phyloP scores from a whole-genome alignment of 2,329 filamentous ascomycete species.

The Fusarium concolor region DNA sequence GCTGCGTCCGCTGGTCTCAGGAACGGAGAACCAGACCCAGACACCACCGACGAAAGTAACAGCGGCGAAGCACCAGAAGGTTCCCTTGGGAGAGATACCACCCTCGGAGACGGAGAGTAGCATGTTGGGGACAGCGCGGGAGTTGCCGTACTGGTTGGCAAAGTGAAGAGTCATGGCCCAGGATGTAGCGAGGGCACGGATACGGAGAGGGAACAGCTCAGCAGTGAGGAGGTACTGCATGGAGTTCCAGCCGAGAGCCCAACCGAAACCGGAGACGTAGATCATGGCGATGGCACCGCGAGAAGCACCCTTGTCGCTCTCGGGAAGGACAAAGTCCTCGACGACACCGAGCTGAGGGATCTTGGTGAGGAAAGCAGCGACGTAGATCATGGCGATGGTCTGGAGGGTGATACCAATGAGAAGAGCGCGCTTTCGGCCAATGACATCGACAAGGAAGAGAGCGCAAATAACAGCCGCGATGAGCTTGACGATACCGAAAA shows the following conservation, averaged over 20 bases:
- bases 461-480: constrained; percentile 74
- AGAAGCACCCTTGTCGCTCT: constrained; percentile 65
- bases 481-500: constrained; percentile 82
- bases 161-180: constrained; percentile 84
- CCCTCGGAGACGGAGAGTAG: constrained; percentile 63
- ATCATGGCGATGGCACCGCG: constrained; percentile 79
- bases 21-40: constrained; percentile 79
- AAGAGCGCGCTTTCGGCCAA: constrained; percentile 78
- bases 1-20: constrained; percentile 75
- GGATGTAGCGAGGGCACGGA: constrained; percentile 76
- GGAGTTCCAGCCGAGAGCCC: constrained; percentile 79
- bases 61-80: constrained; percentile 80
- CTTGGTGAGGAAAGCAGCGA: constrained; percentile 71
- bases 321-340: constrained; percentile 60
- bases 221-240: constrained; percentile 84
- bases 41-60: constrained; percentile 74
- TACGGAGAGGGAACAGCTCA: constrained; percentile 80
- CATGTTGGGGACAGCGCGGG: constrained; percentile 80
- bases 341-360: constrained; percentile 68
- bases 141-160: constrained; percentile 81
- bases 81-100: constrained; percentile 70
- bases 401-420: constrained; percentile 71
- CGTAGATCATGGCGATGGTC: constrained; percentile 70
- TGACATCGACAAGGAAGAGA: constrained; percentile 81
- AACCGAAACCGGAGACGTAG: constrained; percentile 75